Base-by-base conservation (phyloP, 345 rosid genomes). In the Turnera subulata region DNA sequence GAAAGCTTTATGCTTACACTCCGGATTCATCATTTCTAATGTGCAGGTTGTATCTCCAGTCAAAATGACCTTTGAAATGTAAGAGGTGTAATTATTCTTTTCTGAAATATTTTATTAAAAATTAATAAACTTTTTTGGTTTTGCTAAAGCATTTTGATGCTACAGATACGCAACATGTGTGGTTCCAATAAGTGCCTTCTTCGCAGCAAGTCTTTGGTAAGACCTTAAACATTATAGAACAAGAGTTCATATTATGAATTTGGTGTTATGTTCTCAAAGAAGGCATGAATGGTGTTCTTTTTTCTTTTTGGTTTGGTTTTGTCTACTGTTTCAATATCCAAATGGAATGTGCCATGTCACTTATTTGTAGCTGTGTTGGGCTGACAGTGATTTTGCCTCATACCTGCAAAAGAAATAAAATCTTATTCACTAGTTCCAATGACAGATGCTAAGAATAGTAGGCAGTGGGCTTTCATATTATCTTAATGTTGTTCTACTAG, bases 201-300 rank as follows among this genome's bases (percentile, higher is more conserved):
- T 87, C 75, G 97, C 99, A 40, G 84, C 97, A 59, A 93, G 97
- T 68, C 97, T 89, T 61, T 93, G 99, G 99, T 93, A 80, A 82
- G 85, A 65, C 38, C 65, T 50, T 61, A 40, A 57, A 23, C 45
- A 29, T 55, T n/a, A 11, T 9, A 12, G 49, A 21, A 23, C 16
- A 23, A 62, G 21, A 45, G 23, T 21, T 52, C 42, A 50, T 50
- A 40, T 48, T 51, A 46, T 19, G 5, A 20, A 21, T 44, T 22
- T 39, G 29, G 14, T 17, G 42, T 50, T 33, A 7, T 26, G 4
- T 37, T 54, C 32, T 56, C 16, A 21, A 2, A 5, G 16, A 6
- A 7, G 9, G 21, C 22, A 48, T 46, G n/a, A 48, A 25, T 58
- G 44, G 11, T 33, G 17, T 46, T 18, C 8, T 6, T 24, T 7